Conservation (phyloP, 169 alveolate species). For the Perkinsus olseni region DNA sequence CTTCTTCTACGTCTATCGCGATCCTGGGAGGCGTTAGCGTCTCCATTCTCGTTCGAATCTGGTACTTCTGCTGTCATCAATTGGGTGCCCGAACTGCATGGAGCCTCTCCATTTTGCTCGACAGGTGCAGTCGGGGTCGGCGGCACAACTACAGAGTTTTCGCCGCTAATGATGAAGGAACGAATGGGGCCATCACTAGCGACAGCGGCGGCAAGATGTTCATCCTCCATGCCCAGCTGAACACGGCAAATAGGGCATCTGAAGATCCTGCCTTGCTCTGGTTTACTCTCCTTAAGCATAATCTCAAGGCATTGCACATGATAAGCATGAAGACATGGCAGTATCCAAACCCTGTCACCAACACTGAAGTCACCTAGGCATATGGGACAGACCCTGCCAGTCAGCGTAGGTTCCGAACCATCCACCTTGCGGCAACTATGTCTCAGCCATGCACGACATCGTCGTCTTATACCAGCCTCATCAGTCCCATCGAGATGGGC, state of each 20-base stretch:
- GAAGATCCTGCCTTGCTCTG: neutral
- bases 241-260: neutral
- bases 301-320: neutral
- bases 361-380: neutral
- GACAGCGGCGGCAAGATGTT: neutral
- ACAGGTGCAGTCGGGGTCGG: no score
- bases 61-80: neutral
- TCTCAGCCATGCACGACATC: neutral
- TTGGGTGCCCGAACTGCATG: neutral
- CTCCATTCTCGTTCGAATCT: neutral
- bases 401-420: neutral
- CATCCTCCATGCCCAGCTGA: neutral
- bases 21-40: neutral
- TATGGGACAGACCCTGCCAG: constrained; percentile 1
- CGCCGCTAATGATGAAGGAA: neutral
- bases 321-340: neutral
- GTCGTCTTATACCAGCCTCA: neutral
- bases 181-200: no score
- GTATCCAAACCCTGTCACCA: neutral
- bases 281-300: neutral
- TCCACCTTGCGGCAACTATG: neutral
- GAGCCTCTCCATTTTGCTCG: no score
- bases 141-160: neutral
- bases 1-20: neutral
- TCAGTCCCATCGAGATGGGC: neutral